Evolutionary conservation across 495 filamentous ascomycete genomes (phyloP).

Genomic region (Tuber calosporum): DNA sequence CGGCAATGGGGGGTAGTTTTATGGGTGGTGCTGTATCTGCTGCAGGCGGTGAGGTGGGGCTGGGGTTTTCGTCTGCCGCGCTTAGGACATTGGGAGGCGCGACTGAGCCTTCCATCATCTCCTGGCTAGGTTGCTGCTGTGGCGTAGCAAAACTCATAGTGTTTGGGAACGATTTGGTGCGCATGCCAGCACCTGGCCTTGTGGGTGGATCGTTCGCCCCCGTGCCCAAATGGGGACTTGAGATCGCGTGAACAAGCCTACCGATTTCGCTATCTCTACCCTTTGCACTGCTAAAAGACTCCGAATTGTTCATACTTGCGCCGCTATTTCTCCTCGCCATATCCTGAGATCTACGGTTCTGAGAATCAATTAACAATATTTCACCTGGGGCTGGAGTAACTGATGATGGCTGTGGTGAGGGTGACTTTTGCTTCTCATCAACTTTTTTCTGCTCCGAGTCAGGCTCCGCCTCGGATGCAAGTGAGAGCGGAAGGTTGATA

Average conservation of each 20-base stretch:
- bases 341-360: not conserved
- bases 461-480: conserved; percentile 49
- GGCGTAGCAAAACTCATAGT: not conserved
- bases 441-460: conserved; percentile 1
- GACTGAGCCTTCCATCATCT: conserved; percentile 44
- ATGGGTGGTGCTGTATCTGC: not conserved
- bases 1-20: not conserved
- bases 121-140: conserved; percentile 41
- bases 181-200: not conserved
- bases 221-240: conserved; percentile 39
- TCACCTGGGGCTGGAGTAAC: conserved; percentile 4
- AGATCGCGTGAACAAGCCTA: conserved; percentile 18
- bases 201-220: conserved; percentile 7
- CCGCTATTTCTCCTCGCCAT: conserved; percentile 13
- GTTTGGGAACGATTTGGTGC: conserved; percentile 19
- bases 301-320: conserved; percentile 12
- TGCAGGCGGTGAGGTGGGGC: not conserved
- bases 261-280: conserved; percentile 21
- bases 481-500: conserved; percentile 60
- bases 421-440: not conserved
- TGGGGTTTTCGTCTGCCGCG: conserved; percentile 43
- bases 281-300: conserved; percentile 8
- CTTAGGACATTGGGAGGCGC: conserved; percentile 46
- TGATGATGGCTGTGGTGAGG: conserved; percentile 8
- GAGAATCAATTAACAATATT: conserved; percentile 14